Conservation (phyloP, 306 rosid genomes). For the Quercus gilva region DNA sequence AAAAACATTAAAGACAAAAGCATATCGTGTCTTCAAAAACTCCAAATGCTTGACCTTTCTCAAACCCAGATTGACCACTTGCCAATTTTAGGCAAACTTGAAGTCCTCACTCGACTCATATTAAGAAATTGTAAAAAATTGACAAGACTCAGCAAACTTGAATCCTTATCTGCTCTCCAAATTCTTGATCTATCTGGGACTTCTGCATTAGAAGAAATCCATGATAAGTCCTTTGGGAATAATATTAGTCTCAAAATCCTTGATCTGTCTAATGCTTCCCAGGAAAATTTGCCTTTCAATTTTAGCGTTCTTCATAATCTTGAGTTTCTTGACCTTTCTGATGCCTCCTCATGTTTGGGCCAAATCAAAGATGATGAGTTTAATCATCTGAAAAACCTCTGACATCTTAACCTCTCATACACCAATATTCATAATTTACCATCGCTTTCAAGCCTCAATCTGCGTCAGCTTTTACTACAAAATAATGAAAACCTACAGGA, state of each 20-base stretch:
- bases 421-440: neutral
- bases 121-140: slow-evolving; percentile 11
- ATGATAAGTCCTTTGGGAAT: slow-evolving; percentile 1
- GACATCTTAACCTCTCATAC: slow-evolving; percentile 26
- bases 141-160: slow-evolving; percentile 10
- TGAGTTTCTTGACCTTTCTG: slow-evolving; percentile 29
- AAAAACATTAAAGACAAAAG: neutral
- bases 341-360: neutral
- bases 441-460: too few relatives aligned
- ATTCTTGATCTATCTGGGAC: slow-evolving; percentile 32
- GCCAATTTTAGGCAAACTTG: slow-evolving; percentile 21
- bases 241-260: slow-evolving; percentile 22
- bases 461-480: too few relatives aligned
- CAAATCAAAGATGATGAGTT: slow-evolving; percentile 19
- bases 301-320: slow-evolving; percentile 8
- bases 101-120: slow-evolving; percentile 11
- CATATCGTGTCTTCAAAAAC: neutral
- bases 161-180: slow-evolving; percentile 15
- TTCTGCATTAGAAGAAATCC: slow-evolving; percentile 5
- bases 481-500: too few relatives aligned
- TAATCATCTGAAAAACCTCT: slow-evolving; percentile 18
- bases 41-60: slow-evolving; percentile 30
- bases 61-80: slow-evolving; percentile 12
- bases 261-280: slow-evolving; percentile 20
- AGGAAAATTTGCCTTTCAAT: slow-evolving; percentile 19